A percentile compares a stretch with the other conserved stretches of the same genome.
phyloP scores from a whole-genome alignment of 345 rosid genomes.

The Gynandropsis gynandra region DNA sequence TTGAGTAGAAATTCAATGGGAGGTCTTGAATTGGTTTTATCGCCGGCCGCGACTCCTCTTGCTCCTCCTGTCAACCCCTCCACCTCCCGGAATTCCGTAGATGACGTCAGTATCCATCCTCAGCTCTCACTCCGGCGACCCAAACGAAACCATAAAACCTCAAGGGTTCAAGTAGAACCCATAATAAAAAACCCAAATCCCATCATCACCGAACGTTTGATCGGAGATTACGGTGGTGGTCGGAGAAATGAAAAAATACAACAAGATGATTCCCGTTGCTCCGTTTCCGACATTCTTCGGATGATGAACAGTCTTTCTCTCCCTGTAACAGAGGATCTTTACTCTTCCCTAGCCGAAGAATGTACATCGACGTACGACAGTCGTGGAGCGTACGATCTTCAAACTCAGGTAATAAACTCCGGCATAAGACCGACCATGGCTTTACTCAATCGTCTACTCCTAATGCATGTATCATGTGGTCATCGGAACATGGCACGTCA shows the following conservation, averaged over 20 bases:
- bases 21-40: constrained; percentile 24
- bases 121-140: constrained; percentile 22
- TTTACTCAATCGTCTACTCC: constrained; percentile 39
- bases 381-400: constrained; percentile 40
- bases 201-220: constrained; percentile 3
- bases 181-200: constrained; percentile 14
- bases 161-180: background rate
- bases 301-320: constrained; percentile 45
- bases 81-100: constrained; percentile 2
- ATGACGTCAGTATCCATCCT: constrained; percentile 14
- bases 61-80: constrained; percentile 13
- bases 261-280: constrained; percentile 10
- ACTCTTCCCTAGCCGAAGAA: constrained; percentile 51
- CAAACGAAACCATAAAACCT: constrained; percentile 5
- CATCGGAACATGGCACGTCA: constrained; percentile 38
- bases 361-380: constrained; percentile 38
- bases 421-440: constrained; percentile 26
- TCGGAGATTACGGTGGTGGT: background rate
- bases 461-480: constrained; percentile 44
- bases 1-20: constrained; percentile 13
- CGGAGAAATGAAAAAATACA: background rate
- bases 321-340: constrained; percentile 42
- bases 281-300: constrained; percentile 38
- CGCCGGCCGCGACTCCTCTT: constrained; percentile 14
- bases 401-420: constrained; percentile 31